Evolutionary conservation across 2,329 filamentous ascomycete species (phyloP).

Genomic region (Colletotrichum musicola): DNA sequence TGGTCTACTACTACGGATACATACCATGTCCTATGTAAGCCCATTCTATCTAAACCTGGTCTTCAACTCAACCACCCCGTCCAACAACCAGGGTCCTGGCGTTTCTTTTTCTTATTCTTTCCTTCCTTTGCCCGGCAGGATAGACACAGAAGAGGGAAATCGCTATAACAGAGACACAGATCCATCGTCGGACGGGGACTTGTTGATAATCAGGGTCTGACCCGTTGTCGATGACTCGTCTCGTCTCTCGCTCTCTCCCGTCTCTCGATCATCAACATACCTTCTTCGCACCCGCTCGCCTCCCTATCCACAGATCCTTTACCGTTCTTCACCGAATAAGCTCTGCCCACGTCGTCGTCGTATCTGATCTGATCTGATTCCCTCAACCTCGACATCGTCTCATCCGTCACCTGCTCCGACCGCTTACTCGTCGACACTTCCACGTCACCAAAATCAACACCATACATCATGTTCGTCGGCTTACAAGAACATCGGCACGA

Average conservation of each 20-base stretch:
- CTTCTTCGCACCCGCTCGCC: constrained; percentile 13
- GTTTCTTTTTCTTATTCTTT: constrained; percentile 32
- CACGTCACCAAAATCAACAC: not conserved
- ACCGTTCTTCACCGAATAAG: constrained; percentile 35
- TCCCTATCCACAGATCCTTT: not conserved
- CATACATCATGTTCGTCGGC: constrained; percentile 33
- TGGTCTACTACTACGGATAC: too few relatives aligned
- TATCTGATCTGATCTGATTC: not conserved
- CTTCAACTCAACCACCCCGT: constrained; percentile 29
- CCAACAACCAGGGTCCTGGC: constrained; percentile 34
- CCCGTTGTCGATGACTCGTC: constrained; percentile 41
- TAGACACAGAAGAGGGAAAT: constrained; percentile 16
- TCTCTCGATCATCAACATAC: constrained; percentile 22
- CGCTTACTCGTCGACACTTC: not conserved
- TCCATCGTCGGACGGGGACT: constrained; percentile 35
- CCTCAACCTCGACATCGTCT: not conserved
- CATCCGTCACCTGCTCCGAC: not conserved
- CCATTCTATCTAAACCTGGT: constrained; percentile 17
- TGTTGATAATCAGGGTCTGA: constrained; percentile 40
- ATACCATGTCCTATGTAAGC: not conserved
- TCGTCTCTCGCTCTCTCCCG: constrained; percentile 23
- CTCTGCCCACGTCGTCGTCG: not conserved
- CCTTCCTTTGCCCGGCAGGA: constrained; percentile 30
- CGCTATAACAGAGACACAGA: constrained; percentile 40
- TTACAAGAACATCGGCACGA: constrained; percentile 34